Evolutionary conservation across 805 yeast species (phyloP).

Genomic region (Jamesozyma piceae): DNA sequence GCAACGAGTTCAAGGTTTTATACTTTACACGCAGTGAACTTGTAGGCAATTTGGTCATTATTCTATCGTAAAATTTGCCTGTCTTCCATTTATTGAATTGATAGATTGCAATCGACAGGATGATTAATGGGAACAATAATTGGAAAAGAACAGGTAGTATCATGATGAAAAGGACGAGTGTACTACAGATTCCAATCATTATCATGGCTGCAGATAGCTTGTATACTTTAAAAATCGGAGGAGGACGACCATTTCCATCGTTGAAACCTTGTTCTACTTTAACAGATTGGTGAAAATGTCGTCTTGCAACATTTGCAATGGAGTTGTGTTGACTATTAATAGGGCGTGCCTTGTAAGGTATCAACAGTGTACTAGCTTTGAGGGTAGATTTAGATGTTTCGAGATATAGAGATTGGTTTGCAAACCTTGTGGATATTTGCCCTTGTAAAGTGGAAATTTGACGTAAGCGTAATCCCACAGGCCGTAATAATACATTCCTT

Average conservation of each 20-base stretch:
- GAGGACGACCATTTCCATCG: background rate
- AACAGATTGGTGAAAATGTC: background rate
- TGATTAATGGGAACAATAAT: constrained; percentile 18
- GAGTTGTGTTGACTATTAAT: too few species aligned
- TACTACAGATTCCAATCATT: constrained; percentile 8
- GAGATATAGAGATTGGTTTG: too few species aligned
- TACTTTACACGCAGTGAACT: constrained; percentile 11
- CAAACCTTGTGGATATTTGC: too few species aligned
- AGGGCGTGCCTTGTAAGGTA: too few species aligned
- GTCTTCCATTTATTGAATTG: constrained; percentile 23
- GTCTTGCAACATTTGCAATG: too few species aligned
- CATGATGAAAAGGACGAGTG: constrained; percentile 6
- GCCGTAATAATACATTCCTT: too few species aligned
- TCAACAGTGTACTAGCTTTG: too few species aligned
- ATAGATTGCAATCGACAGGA: constrained; percentile 13
- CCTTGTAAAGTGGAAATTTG: too few species aligned
- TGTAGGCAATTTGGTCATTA: constrained; percentile 11
- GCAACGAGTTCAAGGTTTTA: constrained; percentile 13
- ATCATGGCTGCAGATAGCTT: constrained; percentile 9
- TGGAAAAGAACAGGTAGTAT: constrained; percentile 11
- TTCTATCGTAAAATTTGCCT: constrained; percentile 8
- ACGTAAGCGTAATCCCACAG: too few species aligned
- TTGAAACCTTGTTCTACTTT: background rate
- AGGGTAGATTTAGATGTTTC: too few species aligned
- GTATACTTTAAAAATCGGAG: constrained; percentile 6